Base-by-base conservation (phyloP, 305 asterid species). In the Andrographis paniculata region DNA sequence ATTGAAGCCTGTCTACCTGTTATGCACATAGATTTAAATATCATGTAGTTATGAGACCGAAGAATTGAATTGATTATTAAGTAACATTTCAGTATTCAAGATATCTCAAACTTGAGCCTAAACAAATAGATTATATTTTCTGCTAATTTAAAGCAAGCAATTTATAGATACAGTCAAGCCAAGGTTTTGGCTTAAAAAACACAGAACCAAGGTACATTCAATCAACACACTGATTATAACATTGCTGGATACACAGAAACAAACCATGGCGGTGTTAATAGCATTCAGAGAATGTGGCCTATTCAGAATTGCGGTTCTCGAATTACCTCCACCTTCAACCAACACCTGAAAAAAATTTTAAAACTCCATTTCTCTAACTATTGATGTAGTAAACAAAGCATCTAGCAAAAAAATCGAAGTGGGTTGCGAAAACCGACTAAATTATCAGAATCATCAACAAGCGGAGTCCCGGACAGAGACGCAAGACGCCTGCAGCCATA, bases 261-360 rank as follows among this genome's bases (percentile, higher is more conserved):
- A 49, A 15, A 82, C 97, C 68, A 69, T 41, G 15, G 95, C 56
- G 57, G 66, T 59, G 63, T 76, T 85, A 11, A 85, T 67, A 56
- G 94, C 94, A 74, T 85, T 82, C 42, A 89, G 82, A 18, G 60
- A 72, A 53, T 71, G 53, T 46, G 95, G 91, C 56, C 97, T 66
- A 58, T 82, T 82, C 61, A 89, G 84, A 62, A 82, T 68, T 31
- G 94, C 95, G 52, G 77, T 84, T 74, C 91, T 82, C 15, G 93
- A 82, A 69, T 65, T 52, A 50, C 68, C 80, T 58, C 74, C 76
- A 30, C 80, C 77, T 71, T 85, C 97, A 58, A 74, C 93, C 52
- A 78, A 30, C 15, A 88, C 94, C 97, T 88, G 82, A 51, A 45
- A 65, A 14, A 53, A 31, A 53, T 59, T 16, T 39, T 19, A 63